Percentiles rank a stretch among this genome's conserved stretches.
These are phyloP conservation scores for Coprinopsis sp. DNA, from an alignment of 768 basidiomycete genomes.

Conservation along the genomic window DNA sequence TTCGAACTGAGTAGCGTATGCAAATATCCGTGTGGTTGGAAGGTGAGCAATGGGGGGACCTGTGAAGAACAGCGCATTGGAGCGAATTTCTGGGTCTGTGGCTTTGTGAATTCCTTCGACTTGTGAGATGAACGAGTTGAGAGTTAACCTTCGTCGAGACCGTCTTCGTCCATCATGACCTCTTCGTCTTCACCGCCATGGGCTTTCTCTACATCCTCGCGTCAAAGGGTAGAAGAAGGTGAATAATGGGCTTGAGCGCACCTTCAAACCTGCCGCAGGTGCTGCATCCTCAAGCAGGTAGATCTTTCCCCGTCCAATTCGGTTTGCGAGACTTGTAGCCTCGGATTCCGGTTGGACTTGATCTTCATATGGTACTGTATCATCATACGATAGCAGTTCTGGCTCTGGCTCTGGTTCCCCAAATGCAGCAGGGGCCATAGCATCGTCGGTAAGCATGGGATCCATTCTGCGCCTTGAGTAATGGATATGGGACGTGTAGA, in stretches of 20 bases:
- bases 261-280: background rate
- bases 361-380: background rate
- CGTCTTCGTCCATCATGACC: conserved; percentile 3
- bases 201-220: background rate
- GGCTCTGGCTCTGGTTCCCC: background rate
- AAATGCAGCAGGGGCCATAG: background rate
- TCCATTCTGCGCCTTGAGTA: no score
- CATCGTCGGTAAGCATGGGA: background rate
- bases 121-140: background rate
- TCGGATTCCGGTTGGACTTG: background rate
- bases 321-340: background rate
- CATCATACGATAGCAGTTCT: conserved; percentile 1
- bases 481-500: no score
- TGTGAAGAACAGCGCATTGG: conserved; percentile 66
- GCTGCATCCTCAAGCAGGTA: background rate
- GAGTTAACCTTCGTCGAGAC: background rate
- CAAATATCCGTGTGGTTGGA: conserved; percentile 73
- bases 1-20: conserved; percentile 77
- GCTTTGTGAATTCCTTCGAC: background rate
- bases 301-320: conserved; percentile 3
- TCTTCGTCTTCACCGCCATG: background rate
- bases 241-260: background rate
- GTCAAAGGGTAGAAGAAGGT: background rate
- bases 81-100: conserved; percentile 45
- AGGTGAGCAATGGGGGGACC: conserved; percentile 73